Evolutionary conservation across 306 rosid genomes (phyloP).

Genomic region (Macrotyloma uniflorum): DNA sequence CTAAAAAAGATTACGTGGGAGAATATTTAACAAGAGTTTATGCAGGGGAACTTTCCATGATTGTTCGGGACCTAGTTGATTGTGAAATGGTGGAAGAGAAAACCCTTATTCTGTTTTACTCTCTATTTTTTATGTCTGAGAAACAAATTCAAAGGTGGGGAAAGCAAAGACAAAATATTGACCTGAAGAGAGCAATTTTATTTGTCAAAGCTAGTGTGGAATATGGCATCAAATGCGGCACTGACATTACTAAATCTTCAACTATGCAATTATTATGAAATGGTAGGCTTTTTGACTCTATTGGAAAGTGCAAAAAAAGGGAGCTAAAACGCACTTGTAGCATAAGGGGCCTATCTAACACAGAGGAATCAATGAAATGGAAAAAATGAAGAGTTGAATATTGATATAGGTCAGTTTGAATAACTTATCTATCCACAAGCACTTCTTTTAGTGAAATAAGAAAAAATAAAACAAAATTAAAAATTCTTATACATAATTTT

Average conservation of each 20-base stretch:
- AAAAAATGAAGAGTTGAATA: too few relatives aligned
- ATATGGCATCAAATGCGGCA: constrained; percentile 27
- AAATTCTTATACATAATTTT: too few relatives aligned
- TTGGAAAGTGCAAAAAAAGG: neutral
- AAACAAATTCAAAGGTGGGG: neutral
- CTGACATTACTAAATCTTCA: neutral
- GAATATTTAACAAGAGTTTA: neutral
- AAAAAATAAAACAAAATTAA: too few relatives aligned
- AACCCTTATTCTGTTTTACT: neutral
- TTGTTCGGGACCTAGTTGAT: neutral
- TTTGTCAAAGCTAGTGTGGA: too few relatives aligned
- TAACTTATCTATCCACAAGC: too few relatives aligned
- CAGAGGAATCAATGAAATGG: constrained; percentile 2
- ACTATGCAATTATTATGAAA: constrained; percentile 23
- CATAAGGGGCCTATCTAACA: neutral
- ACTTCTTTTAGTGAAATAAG: too few relatives aligned
- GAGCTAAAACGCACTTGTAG: neutral
- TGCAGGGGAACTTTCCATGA: neutral
- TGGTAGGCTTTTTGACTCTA: neutral
- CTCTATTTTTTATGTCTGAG: neutral
- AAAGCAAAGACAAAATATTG: constrained; percentile 25
- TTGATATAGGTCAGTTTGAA: neutral
- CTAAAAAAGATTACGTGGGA: too few relatives aligned
- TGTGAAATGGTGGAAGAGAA: neutral
- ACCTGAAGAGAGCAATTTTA: neutral